phyloP scores from a whole-genome alignment of 345 rosid species.

The Dovyalis caffra region DNA sequence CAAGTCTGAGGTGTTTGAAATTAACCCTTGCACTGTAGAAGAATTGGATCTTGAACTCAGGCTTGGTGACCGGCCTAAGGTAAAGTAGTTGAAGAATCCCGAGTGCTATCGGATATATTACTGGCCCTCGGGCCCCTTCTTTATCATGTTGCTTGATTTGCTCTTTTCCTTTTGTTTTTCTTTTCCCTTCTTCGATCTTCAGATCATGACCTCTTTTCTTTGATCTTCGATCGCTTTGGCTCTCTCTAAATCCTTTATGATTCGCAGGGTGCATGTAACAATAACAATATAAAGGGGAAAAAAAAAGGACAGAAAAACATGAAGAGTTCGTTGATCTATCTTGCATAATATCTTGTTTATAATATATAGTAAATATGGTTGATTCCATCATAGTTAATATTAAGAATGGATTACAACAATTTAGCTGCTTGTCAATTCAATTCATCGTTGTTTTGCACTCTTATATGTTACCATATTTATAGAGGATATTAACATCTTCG shows the following conservation, averaged over 20 bases:
- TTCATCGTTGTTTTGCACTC: neutral
- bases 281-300: slow-evolving; percentile 12
- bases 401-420: slow-evolving; percentile 3
- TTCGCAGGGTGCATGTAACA: slow-evolving; percentile 30
- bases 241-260: slow-evolving; percentile 14
- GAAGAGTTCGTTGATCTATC: neutral
- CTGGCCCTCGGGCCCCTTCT: slow-evolving; percentile 17
- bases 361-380: slow-evolving; percentile 4
- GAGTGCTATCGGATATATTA: slow-evolving; percentile 18
- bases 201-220: slow-evolving; percentile 15
- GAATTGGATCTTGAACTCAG: slow-evolving; percentile 95
- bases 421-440: neutral
- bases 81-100: slow-evolving; percentile 32
- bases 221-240: slow-evolving; percentile 20
- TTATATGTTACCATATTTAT: neutral
- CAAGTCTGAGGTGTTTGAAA: slow-evolving; percentile 37
- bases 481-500: neutral
- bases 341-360: neutral
- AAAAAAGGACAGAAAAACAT: slow-evolving; percentile 6
- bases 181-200: slow-evolving; percentile 5
- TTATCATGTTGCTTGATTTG: slow-evolving; percentile 15
- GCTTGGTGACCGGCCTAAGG: slow-evolving; percentile 69
- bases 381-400: slow-evolving; percentile 9
- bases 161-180: slow-evolving; percentile 6
- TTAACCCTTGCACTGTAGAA: slow-evolving; percentile 41